Conservation (phyloP, 1,284 basidiomycete species). For the Meira nashicola region DNA sequence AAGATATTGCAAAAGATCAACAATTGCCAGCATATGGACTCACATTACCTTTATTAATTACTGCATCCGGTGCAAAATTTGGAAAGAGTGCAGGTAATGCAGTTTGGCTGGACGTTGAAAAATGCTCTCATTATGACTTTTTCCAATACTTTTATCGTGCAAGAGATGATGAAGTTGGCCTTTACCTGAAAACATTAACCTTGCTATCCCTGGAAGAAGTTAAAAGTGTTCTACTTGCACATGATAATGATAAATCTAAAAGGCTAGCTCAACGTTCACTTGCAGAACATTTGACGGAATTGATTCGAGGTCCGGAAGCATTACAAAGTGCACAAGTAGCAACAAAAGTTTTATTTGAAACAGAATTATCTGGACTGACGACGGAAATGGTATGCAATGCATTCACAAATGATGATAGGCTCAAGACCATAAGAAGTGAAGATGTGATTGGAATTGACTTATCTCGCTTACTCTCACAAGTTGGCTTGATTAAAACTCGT, state of each 20-base stretch:
- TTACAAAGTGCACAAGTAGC: conserved; percentile 61
- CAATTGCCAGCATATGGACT: conserved; percentile 66
- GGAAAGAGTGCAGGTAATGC: conserved; percentile 97
- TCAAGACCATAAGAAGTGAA: conserved; percentile 10
- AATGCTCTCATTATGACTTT: conserved; percentile 37
- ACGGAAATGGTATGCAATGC: conserved; percentile 60
- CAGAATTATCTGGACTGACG: conserved; percentile 57
- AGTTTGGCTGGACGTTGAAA: conserved; percentile 61
- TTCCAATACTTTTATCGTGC: conserved; percentile 81
- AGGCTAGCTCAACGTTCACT: conserved; percentile 72
- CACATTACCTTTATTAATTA: conserved; percentile 90
- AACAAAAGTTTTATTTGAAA: conserved; percentile 63
- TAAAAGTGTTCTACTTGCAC: conserved; percentile 60
- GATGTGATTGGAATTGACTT: conserved; percentile 2
- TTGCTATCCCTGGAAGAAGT: conserved; percentile 66
- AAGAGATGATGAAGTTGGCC: conserved; percentile 74
- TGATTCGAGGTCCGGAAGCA: conserved; percentile 58
- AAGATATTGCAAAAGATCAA: conserved; percentile 12
- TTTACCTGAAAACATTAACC: conserved; percentile 78
- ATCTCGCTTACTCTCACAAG: not conserved
- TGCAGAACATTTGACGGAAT: conserved; percentile 78
- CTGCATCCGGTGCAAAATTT: conserved; percentile 84
- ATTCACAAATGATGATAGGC: conserved; percentile 61
- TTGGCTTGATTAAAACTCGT: conserved; percentile 12
- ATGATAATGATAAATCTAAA: conserved; percentile 61